These are phyloP conservation scores for Chaetothyriales sp. DNA, from an alignment of 2,329 filamentous ascomycete genomes.

Conservation along the genomic window DNA sequence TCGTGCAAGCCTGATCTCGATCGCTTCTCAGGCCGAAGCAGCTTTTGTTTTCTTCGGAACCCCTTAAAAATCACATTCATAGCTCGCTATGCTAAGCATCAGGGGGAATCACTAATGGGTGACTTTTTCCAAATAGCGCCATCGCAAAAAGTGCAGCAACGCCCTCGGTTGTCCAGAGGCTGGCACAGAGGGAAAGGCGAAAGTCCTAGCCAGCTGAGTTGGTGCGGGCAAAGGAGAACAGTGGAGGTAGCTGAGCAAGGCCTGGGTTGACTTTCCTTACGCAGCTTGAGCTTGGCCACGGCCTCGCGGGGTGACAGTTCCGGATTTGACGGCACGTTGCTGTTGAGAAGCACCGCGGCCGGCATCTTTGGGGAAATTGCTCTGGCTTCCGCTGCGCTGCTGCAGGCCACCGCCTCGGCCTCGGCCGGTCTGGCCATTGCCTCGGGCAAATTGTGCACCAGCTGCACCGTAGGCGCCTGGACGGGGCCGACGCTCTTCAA, in stretches of 20 bases:
- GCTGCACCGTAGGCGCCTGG: conserved; percentile 47
- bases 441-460: conserved; percentile 24
- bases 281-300: conserved; percentile 32
- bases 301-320: conserved; percentile 35
- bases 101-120: not conserved
- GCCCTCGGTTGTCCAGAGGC: not conserved
- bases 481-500: conserved; percentile 80
- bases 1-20: not conserved
- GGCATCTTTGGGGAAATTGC: conserved; percentile 52
- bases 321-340: conserved; percentile 45
- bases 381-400: conserved; percentile 46
- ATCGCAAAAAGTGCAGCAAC: not conserved
- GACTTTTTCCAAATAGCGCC: not conserved
- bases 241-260: not conserved
- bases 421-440: conserved; percentile 51
- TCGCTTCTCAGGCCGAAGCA: not conserved
- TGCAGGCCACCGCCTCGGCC: conserved; percentile 30
- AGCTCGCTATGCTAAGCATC: not conserved
- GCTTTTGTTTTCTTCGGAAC: not conserved
- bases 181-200: not conserved
- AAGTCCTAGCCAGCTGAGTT: not conserved
- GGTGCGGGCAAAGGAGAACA: not conserved
- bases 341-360: conserved; percentile 52
- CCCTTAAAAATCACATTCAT: not conserved
- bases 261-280: conserved; percentile 17